phyloP scores from a whole-genome alignment of 2,329 filamentous ascomycete genomes.

The Shiraia sp. region DNA sequence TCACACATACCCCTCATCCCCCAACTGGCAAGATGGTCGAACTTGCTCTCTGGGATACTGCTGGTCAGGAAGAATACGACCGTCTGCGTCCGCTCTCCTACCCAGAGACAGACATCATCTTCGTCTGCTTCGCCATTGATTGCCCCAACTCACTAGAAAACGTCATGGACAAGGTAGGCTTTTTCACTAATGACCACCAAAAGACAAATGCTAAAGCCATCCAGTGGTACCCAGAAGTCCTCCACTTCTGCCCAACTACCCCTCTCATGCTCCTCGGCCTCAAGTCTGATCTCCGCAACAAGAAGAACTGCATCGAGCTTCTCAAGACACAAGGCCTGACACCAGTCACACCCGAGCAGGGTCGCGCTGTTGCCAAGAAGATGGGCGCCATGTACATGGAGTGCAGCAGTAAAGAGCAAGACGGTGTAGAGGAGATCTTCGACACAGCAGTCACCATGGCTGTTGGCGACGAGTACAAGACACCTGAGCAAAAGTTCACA shows the following conservation, averaged over 20 bases:
- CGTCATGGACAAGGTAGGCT: constrained; percentile 91
- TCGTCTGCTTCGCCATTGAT: constrained; percentile 99
- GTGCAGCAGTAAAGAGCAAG: constrained; percentile 98
- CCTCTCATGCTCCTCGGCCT: constrained; percentile 93
- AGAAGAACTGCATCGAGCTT: constrained; percentile 96
- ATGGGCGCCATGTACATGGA: constrained; percentile 98
- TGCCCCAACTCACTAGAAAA: constrained; percentile 98
- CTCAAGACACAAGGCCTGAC: constrained; percentile 97
- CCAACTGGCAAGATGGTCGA: constrained; percentile 92
- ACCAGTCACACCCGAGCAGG: constrained; percentile 90
- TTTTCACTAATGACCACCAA: constrained; percentile 1
- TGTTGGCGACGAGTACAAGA: constrained; percentile 68
- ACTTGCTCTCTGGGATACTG: constrained; percentile 96
- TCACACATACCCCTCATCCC: constrained; percentile 90
- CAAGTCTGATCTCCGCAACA: constrained; percentile 94
- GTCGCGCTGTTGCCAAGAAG: constrained; percentile 81
- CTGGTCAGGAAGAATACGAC: constrained; percentile 98
- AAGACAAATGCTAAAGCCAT: constrained; percentile 28
- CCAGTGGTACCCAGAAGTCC: constrained; percentile 98
- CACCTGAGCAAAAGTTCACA: constrained; percentile 24
- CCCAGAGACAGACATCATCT: constrained; percentile 95
- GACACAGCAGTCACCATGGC: constrained; percentile 87
- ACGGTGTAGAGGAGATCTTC: constrained; percentile 95
- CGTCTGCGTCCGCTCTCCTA: constrained; percentile 93
- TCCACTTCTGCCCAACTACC: constrained; percentile 98